Evolutionary conservation across 1,284 basidiomycete species (phyloP), one percentile per base, ranked within the genome.

Genomic region (Cutaneotrichosporon dermatis): DNA sequence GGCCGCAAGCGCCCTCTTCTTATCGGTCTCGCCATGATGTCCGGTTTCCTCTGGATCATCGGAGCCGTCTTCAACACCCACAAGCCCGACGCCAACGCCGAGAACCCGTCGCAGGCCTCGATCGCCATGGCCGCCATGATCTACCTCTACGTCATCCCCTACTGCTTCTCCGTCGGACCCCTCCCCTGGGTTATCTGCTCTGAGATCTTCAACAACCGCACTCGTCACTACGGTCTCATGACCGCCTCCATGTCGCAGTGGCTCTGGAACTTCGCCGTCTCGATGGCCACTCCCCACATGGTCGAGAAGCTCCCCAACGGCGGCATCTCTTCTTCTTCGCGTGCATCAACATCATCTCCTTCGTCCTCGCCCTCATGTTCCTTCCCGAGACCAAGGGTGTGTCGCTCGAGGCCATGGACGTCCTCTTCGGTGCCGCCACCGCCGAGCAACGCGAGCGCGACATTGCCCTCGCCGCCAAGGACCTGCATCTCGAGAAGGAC

Each of bases 151-250:
- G 76, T 79, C 62, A 74, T 77, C 55, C 76, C 75, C 2, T 77
- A 79, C 75, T 78, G 76, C 60, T 77, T 76, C 72, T 70, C 68
- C 0, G 74, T 74, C 65, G 76, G 75, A 16, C 71, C 69, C 16
- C 65, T 74, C 11, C 71, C 70, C 58, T 69, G 71, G 70, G 69
- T 73, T 58, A 69, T 71, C 60, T 75, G 74, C 63, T 80, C 87
- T 11, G 89, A 91, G 74, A 89, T 91, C 71, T 91, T 91, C 83
- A 88, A 86, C 35, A 91, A 88, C 42, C 79, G 88, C 49, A 90
- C 88, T 9, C 81, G 89, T 58, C 86, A 89, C 69, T 89, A 86
- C 68, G 89, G 89, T 51, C 79, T 90, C 46, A 84, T 86, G 1
- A 77, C 84, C 2, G 89, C 86, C 1, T 85, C 85, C 53, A 83